phyloP scores from a whole-genome alignment of 352 stramenopile species.

The Pythium aristosporum region DNA sequence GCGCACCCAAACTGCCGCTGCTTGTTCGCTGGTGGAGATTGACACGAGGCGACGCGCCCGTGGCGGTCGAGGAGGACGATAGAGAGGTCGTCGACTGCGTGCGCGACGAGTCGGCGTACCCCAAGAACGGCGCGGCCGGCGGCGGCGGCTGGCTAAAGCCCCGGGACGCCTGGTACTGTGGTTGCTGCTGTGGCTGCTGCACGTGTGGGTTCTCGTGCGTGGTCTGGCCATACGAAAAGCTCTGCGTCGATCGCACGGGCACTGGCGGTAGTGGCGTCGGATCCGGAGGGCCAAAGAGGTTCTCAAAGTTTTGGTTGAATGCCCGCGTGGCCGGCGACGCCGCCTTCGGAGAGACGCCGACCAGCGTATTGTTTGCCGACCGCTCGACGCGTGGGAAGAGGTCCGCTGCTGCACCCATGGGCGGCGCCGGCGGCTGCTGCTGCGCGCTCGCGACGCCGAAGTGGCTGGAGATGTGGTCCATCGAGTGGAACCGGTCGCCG shows the following conservation, averaged over 20 bases:
- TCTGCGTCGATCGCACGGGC: constrained; percentile 40
- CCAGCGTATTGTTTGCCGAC: constrained; percentile 37
- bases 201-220: neutral
- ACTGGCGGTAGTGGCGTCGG: constrained; percentile 19
- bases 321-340: constrained; percentile 29
- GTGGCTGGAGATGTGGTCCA: constrained; percentile 30
- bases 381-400: constrained; percentile 31
- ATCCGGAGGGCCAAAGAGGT: constrained; percentile 35
- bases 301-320: constrained; percentile 33
- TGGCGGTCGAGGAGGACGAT: constrained; percentile 3
- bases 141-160: constrained; percentile 48
- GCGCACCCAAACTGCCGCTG: constrained; percentile 19
- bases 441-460: constrained; percentile 24
- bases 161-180: constrained; percentile 26
- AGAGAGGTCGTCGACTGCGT: constrained; percentile 39
- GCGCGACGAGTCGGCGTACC: constrained; percentile 47
- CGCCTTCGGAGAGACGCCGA: constrained; percentile 34
- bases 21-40: constrained; percentile 18
- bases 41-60: constrained; percentile 12
- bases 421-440: constrained; percentile 2
- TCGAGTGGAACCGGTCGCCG: constrained; percentile 19
- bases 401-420: constrained; percentile 13
- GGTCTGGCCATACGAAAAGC: constrained; percentile 44
- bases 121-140: constrained; percentile 66
- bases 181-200: constrained; percentile 24